Base-by-base conservation (phyloP, 2,329 filamentous ascomycete genomes). In the Talaromyces sp. region DNA sequence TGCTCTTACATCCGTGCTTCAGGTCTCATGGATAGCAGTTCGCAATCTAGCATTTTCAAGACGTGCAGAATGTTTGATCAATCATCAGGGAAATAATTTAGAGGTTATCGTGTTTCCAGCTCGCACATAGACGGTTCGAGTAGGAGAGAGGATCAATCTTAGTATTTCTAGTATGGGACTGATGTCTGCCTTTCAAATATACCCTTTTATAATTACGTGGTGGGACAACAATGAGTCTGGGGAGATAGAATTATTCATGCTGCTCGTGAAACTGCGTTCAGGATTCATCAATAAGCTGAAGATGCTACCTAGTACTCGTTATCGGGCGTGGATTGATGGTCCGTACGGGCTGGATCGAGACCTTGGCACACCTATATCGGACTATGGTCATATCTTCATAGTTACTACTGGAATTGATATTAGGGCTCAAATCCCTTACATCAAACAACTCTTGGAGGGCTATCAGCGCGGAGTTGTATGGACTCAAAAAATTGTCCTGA, bases 361-460 rank as follows among this genome's bases (percentile, higher is more conserved):
- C 61, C 39, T 64, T 22, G 22, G 22, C 47, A 62, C 56, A 10
- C 57, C 43, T 9, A 68, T 75, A 35, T 61, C 68, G 0, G 58
- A 73, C 52, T 78, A 73, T 67, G 64, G 75, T 50, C 68, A 69
- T 64, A 68, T 78, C 19, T 67, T 79, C 3, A 75, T 80, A 65
- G 65, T 78, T 25, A 68, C 72, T 8, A 79, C 69, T 41, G 70
- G 72, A n/a, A 78, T 78, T 43, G 70, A 75, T 2, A 78, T 79
- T 39, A 67, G 70, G n/a, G 70, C 72, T 41, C 67, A 75, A 45
- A 66, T 79, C 57, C 73, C 68, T 9, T 77, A 76, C 68, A 70
- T 79, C 8, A 76, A 75, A 57, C 67, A 77, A 64, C 68, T 79
- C 7, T 68, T 79, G 10, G 66, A 76, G 31, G 67, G 70, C 15